phyloP scores from a whole-genome alignment of 805 yeast species.

The Helenozyma rhizophorensis region DNA sequence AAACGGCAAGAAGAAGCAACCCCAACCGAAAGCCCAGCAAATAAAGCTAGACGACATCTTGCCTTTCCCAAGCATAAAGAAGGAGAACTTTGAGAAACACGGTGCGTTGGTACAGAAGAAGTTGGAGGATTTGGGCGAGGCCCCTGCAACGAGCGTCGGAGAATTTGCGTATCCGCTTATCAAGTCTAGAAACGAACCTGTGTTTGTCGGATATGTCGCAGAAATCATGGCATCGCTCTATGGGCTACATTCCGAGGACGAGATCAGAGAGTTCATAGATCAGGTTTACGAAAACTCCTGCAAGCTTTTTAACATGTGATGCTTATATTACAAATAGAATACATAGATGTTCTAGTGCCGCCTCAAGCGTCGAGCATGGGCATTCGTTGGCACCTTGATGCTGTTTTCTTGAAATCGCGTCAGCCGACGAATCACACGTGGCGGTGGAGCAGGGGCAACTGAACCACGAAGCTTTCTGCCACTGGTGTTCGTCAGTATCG shows the following conservation, averaged over 20 bases:
- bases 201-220: conserved; percentile 77
- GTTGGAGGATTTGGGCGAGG: conserved; percentile 4
- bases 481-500: too few relatives aligned
- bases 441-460: not conserved
- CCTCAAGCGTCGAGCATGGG: not conserved
- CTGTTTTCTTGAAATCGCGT: not conserved
- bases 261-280: conserved; percentile 32
- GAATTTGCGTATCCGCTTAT: conserved; percentile 47
- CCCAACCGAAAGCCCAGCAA: conserved; percentile 17
- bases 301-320: conserved; percentile 21
- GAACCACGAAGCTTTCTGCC: too few relatives aligned
- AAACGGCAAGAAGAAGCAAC: conserved; percentile 5
- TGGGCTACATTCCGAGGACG: conserved; percentile 22
- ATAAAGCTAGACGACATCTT: conserved; percentile 44
- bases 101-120: conserved; percentile 18
- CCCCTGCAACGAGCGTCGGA: conserved; percentile 15
- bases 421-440: not conserved
- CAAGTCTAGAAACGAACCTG: conserved; percentile 90
- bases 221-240: conserved; percentile 37
- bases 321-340: conserved; percentile 3
- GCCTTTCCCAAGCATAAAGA: conserved; percentile 63
- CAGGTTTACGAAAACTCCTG: conserved; percentile 32
- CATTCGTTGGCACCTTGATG: not conserved
- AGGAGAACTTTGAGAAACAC: conserved; percentile 50
- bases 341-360: not conserved